Conservation (phyloP, 202 grass and related monocot genomes). For the Elaeis oleifera region DNA sequence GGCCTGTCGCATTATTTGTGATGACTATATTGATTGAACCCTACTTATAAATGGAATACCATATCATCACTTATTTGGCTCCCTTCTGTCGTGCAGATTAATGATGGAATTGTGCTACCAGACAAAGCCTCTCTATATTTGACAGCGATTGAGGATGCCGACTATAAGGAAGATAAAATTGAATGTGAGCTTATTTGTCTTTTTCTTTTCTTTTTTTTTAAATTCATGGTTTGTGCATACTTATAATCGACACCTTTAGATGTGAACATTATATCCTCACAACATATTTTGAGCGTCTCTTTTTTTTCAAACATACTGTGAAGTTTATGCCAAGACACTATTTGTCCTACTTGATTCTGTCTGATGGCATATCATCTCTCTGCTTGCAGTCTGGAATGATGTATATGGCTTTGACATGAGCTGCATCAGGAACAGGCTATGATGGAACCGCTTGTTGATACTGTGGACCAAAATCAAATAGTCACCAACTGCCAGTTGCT, state of each 20-base stretch:
- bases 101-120: constrained; percentile 69
- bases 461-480: constrained; percentile 76
- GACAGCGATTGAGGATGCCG: constrained; percentile 88
- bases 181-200: constrained; percentile 54
- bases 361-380: not conserved
- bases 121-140: constrained; percentile 82
- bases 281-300: too few relatives aligned
- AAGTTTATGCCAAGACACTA: not conserved
- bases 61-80: too few relatives aligned
- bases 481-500: constrained; percentile 83
- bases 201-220: not conserved
- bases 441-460: constrained; percentile 93
- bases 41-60: too few relatives aligned
- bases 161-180: constrained; percentile 96
- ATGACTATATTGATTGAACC: too few relatives aligned
- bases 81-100: constrained; percentile 28
- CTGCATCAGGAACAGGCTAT: constrained; percentile 93
- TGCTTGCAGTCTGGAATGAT: constrained; percentile 66
- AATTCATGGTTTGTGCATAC: not conserved
- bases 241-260: too few relatives aligned
- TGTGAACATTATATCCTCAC: too few relatives aligned
- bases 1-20: too few relatives aligned
- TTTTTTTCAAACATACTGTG: not conserved
- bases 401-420: constrained; percentile 99
- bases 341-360: not conserved